Percentiles rank a stretch among this genome's conserved stretches.
These are phyloP conservation scores for Leptographium galeiforme DNA, from an alignment of 2,329 filamentous ascomycete genomes.

Conservation along the genomic window DNA sequence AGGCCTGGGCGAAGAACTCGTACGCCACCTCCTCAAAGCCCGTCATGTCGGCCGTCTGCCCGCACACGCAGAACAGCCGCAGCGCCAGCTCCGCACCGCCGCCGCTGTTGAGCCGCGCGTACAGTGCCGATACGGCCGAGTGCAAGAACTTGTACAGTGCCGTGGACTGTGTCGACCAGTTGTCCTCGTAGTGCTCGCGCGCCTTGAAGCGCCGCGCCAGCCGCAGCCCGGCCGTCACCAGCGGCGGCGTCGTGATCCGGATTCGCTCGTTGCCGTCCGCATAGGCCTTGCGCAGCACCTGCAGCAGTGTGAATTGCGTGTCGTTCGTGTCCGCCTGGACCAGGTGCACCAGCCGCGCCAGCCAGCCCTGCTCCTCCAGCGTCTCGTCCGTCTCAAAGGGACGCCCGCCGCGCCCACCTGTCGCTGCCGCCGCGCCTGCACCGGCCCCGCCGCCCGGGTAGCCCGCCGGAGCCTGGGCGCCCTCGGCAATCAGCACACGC, in stretches of 20 bases:
- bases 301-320: constrained; percentile 85
- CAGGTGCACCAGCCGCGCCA: constrained; percentile 83
- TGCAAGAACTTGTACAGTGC: constrained; percentile 94
- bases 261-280: constrained; percentile 88
- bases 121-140: constrained; percentile 71
- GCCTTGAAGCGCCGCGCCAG: constrained; percentile 79
- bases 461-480: constrained; percentile 67
- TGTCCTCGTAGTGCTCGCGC: constrained; percentile 67
- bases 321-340: constrained; percentile 77
- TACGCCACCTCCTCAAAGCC: constrained; percentile 94
- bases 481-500: constrained; percentile 87
- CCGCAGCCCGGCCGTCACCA: constrained; percentile 82
- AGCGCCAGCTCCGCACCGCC: constrained; percentile 79
- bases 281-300: constrained; percentile 76
- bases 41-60: constrained; percentile 81
- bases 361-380: constrained; percentile 93
- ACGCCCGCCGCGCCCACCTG: constrained; percentile 26
- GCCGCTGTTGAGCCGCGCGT: constrained; percentile 58
- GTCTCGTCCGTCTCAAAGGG: constrained; percentile 86
- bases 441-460: constrained; percentile 58
- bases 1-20: constrained; percentile 96
- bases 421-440: constrained; percentile 44
- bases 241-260: constrained; percentile 84
- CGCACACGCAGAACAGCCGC: constrained; percentile 80
- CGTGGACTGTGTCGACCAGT: constrained; percentile 52